These are phyloP conservation scores for Gossypium trilobum DNA, from an alignment of 441 rosid genomes.

Conservation along the genomic window DNA sequence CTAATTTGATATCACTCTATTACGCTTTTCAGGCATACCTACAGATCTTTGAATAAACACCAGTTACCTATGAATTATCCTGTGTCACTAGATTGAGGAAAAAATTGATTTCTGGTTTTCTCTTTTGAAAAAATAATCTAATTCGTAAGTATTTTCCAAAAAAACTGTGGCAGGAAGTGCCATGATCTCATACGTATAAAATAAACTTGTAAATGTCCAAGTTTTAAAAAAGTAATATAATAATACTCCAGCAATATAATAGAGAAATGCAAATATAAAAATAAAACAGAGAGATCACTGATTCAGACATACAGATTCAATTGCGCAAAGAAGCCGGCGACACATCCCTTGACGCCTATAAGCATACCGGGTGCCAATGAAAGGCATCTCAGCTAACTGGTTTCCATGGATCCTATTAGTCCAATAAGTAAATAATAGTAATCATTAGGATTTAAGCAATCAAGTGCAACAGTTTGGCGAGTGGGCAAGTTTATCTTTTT, in stretches of 20 bases:
- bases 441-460: slow-evolving; percentile 11
- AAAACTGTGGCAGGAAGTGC: neutral
- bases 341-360: slow-evolving; percentile 96
- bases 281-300: neutral
- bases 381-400: slow-evolving; percentile 92
- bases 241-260: neutral
- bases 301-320: slow-evolving; percentile 59
- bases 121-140: neutral
- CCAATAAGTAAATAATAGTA: slow-evolving; percentile 9
- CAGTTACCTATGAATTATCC: neutral
- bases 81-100: neutral
- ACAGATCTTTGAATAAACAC: neutral
- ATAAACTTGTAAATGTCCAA: neutral
- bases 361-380: slow-evolving; percentile 75
- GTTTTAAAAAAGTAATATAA: neutral
- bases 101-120: neutral
- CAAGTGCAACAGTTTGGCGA: neutral
- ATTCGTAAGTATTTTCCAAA: neutral
- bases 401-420: slow-evolving; percentile 72
- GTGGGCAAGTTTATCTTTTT: neutral
- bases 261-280: neutral
- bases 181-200: neutral
- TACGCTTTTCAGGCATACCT: neutral
- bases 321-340: slow-evolving; percentile 65
- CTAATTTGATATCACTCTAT: neutral